These are phyloP conservation scores for Elaeis oleifera DNA, from an alignment of 202 grass and related monocot genomes.

Conservation along the genomic window DNA sequence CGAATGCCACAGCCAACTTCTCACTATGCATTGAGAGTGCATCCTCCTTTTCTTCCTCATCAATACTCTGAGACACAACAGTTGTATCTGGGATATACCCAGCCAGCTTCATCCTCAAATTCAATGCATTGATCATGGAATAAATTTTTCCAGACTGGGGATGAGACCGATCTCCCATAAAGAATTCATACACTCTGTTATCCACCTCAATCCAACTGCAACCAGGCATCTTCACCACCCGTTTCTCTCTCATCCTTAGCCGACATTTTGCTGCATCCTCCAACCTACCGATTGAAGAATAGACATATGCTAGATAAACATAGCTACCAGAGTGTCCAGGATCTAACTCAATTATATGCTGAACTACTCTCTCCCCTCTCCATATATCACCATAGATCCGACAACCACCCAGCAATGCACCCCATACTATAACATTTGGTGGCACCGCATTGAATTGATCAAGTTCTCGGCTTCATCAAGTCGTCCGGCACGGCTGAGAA, in stretches of 20 bases:
- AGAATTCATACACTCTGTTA: conserved; percentile 12
- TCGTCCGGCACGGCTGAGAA: conserved; percentile 14
- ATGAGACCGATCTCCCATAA: conserved; percentile 13
- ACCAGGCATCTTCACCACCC: conserved; percentile 10
- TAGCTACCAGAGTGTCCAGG: conserved; percentile 12
- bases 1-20: conserved; percentile 19
- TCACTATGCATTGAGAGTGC: conserved; percentile 13
- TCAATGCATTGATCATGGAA: neutral
- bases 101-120: conserved; percentile 8
- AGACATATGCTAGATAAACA: conserved; percentile 10
- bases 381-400: conserved; percentile 1
- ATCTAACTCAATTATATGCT: conserved; percentile 7
- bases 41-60: conserved; percentile 17
- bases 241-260: conserved; percentile 2
- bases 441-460: conserved; percentile 11
- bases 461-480: conserved; percentile 14
- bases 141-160: conserved; percentile 7
- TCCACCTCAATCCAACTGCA: conserved; percentile 25
- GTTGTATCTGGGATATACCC: conserved; percentile 6
- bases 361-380: conserved; percentile 7
- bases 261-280: conserved; percentile 7
- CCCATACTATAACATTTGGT: conserved; percentile 11
- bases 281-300: conserved; percentile 1
- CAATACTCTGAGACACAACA: conserved; percentile 4
- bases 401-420: conserved; percentile 16